These are phyloP conservation scores for Leccinum sublutescens DNA, from an alignment of 768 basidiomycete species.

Conservation along the genomic window DNA sequence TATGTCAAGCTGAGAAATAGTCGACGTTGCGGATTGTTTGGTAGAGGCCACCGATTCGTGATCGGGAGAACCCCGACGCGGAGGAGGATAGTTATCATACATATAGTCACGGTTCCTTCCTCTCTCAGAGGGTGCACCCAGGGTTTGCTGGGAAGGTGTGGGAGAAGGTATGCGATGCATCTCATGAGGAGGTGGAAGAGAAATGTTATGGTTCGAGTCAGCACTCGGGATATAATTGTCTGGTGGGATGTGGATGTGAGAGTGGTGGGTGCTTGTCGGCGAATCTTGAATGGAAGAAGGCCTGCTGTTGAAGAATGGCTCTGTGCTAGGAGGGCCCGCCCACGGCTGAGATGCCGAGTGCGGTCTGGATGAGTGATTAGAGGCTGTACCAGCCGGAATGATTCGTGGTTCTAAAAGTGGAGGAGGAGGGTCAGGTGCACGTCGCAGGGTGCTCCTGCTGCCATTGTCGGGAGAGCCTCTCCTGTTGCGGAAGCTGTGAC, in stretches of 20 bases:
- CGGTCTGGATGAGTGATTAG: conserved; percentile 20
- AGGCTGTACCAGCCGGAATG: conserved; percentile 6
- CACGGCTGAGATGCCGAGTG: conserved; percentile 19
- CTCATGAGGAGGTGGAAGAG: conserved; percentile 53
- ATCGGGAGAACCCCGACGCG: conserved; percentile 28
- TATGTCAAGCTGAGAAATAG: conserved; percentile 34
- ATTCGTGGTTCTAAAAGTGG: conserved; percentile 15
- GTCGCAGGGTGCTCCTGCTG: conserved; percentile 16
- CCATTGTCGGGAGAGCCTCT: conserved; percentile 15
- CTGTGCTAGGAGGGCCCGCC: conserved; percentile 8
- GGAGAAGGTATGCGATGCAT: conserved; percentile 35
- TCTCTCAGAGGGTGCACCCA: conserved; percentile 21
- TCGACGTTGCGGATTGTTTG: conserved; percentile 29
- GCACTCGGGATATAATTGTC: conserved; percentile 52
- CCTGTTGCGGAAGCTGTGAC: conserved; percentile 18
- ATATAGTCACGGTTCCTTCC: conserved; percentile 22
- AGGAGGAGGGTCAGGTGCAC: conserved; percentile 9
- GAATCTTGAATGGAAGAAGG: conserved; percentile 25
- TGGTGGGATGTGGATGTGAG: conserved; percentile 37
- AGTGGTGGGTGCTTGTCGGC: conserved; percentile 5
- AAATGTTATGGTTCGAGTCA: conserved; percentile 38
- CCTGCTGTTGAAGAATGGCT: conserved; percentile 9
- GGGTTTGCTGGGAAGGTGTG: conserved; percentile 25
- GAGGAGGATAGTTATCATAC: conserved; percentile 21
- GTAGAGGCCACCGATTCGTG: conserved; percentile 28